phyloP scores from a whole-genome alignment of 208 protist species.

The Acanthamoeba royreba region DNA sequence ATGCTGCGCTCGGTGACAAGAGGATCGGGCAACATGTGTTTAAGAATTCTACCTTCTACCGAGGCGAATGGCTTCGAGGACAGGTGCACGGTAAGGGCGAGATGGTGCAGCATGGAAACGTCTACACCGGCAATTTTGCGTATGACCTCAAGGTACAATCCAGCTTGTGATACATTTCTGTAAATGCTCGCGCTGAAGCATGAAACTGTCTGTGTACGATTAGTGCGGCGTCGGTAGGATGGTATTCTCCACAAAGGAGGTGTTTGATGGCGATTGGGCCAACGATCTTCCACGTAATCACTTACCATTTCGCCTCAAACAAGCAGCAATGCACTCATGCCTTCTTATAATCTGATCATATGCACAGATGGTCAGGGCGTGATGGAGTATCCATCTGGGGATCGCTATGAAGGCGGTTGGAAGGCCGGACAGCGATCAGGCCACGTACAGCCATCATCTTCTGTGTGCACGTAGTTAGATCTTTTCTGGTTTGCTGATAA shows the following conservation, averaged over 20 bases:
- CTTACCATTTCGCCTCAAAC: neutral
- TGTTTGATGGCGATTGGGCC: conserved; percentile 3
- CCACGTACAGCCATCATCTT: neutral
- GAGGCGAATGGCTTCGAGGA: neutral
- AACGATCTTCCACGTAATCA: neutral
- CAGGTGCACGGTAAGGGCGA: conserved; percentile 1
- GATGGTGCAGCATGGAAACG: neutral
- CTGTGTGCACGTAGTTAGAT: neutral
- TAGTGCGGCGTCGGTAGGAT: neutral
- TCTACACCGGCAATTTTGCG: neutral
- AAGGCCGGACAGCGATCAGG: neutral
- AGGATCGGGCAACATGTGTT: neutral
- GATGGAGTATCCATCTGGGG: neutral
- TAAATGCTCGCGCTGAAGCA: neutral
- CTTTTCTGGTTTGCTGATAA: neutral
- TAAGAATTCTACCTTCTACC: conserved; percentile 5
- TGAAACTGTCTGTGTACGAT: neutral
- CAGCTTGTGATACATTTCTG: neutral
- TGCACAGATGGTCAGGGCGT: neutral
- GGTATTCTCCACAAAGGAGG: neutral
- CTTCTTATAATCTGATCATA: neutral
- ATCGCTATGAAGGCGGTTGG: neutral
- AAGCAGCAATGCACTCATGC: neutral
- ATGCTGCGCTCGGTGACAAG: neutral
- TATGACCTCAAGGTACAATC: neutral